A percentile compares a stretch with the other conserved stretches of the same genome.
These are phyloP conservation scores for Leishmania martiniquensis DNA, from an alignment of 208 protist species.

Conservation along the genomic window DNA sequence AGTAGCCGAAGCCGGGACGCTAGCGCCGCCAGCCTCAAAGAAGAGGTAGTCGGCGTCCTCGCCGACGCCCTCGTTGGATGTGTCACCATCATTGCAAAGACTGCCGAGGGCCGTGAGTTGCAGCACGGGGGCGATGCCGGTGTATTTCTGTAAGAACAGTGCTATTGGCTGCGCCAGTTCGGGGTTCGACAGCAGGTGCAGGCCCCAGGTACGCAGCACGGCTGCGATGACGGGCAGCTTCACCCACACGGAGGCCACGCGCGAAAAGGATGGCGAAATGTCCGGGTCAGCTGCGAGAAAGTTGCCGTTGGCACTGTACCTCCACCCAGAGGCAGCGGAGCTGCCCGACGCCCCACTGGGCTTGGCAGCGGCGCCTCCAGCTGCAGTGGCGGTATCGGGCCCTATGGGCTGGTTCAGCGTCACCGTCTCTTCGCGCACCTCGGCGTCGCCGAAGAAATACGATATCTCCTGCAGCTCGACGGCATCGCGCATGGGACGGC, in stretches of 20 bases:
- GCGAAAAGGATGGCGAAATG: constrained; percentile 40
- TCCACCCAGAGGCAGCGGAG: background rate
- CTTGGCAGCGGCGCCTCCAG: background rate
- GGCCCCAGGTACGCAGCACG: constrained; percentile 60
- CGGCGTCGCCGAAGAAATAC: constrained; percentile 36
- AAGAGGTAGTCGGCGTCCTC: constrained; percentile 26
- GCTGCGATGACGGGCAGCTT: constrained; percentile 48
- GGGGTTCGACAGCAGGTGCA: constrained; percentile 67
- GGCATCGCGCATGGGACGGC: constrained; percentile 59
- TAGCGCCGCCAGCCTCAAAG: constrained; percentile 22
- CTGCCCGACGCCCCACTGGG: background rate
- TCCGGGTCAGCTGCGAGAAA: constrained; percentile 29
- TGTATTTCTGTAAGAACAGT: constrained; percentile 71
- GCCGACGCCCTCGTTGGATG: constrained; percentile 22
- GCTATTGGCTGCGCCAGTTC: constrained; percentile 67
- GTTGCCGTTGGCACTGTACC: constrained; percentile 3
- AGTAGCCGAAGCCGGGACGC: background rate
- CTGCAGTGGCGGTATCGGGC: background rate
- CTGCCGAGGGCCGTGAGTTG: constrained; percentile 38
- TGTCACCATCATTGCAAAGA: constrained; percentile 24
- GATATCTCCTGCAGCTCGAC: constrained; percentile 65
- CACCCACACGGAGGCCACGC: constrained; percentile 70
- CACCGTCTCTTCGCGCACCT: constrained; percentile 27
- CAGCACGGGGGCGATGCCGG: constrained; percentile 61
- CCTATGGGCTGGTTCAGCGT: constrained; percentile 15